Base-by-base conservation (phyloP, 805 yeast genomes). In the Starmerella riodocensis region DNA sequence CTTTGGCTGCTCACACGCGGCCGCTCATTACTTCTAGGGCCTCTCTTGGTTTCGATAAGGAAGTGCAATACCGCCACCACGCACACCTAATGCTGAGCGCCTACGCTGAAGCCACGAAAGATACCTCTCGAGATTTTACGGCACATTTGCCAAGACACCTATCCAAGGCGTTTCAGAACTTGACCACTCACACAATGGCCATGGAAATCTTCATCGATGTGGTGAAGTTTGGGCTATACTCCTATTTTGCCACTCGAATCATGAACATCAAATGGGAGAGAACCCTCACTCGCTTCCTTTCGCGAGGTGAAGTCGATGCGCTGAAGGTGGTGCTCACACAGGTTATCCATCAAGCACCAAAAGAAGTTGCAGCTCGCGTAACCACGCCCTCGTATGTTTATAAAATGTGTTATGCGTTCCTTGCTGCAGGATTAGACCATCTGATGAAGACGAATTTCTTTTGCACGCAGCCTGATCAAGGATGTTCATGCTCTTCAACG, bases 161-260 rank as follows among this genome's bases (percentile, higher is more conserved):
- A 20, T 14, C 27, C 2, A 22, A 16, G 6, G 23, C 6, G 22
- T 29, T 29, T 19, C 17, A 31, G 4, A 24, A 31, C 6, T 27
- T 47, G 18, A 41, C 38, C 4, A 21, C 35, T 6, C 38, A 40
- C 18, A 36, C 38, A 14, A 16, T 47, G 39, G 50, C 47, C 4
- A 17, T 36, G 2, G 50, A 41, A 21, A 30, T 42, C 1, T 45
- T 45, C 32, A 26, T 41, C 5, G 48, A 45, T 21, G 19, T 41
- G 11, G 38, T 39, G n/a, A 29, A 32, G 7, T 32, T 30, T 18
- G 40, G 34, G 9, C 17, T 37, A 3, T 33, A 34, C 16, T 11
- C 23, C 3, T 6, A 4, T 1, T 37, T 37, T n/a, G 19, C 24
- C 8, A 9, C 29, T 5, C 22, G 9, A 12, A 7, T 24, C 12